Evolutionary conservation across 208 protist genomes (phyloP).

Genomic region (Wallacemonas sp.): DNA sequence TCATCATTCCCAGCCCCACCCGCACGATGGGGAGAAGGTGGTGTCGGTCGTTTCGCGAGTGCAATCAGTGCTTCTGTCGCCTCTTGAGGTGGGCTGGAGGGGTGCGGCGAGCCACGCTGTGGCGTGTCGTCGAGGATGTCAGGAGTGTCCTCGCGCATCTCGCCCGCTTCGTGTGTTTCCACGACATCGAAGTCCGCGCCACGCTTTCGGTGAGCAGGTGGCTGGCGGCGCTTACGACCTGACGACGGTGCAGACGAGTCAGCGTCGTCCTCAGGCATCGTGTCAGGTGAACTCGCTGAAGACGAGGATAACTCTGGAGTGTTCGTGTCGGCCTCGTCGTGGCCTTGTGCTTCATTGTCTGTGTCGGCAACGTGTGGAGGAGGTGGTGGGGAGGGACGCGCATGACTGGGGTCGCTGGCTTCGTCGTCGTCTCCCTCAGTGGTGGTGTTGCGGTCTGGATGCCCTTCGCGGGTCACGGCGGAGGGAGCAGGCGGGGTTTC

Average conservation of each 20-base stretch:
- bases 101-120: neutral
- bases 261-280: neutral
- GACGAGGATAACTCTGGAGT: no score
- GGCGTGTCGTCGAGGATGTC: neutral
- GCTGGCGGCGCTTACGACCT: neutral
- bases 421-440: neutral
- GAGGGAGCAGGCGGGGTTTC: neutral
- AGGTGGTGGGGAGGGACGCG: no score
- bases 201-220: neutral
- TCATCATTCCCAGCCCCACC: no score
- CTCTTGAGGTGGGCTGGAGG: neutral
- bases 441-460: neutral
- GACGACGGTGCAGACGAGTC: neutral
- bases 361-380: no score
- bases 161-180: neutral
- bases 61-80: neutral
- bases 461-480: neutral
- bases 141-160: neutral
- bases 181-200: conserved; percentile 1
- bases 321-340: no score
- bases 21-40: no score
- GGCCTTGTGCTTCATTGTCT: no score
- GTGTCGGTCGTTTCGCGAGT: no score
- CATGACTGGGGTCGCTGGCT: no score
- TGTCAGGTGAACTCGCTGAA: no score